A percentile compares a stretch with the other conserved stretches of the same genome.
Conservation (phyloP, 805 yeast genomes). For the Candida parachauliodes region DNA sequence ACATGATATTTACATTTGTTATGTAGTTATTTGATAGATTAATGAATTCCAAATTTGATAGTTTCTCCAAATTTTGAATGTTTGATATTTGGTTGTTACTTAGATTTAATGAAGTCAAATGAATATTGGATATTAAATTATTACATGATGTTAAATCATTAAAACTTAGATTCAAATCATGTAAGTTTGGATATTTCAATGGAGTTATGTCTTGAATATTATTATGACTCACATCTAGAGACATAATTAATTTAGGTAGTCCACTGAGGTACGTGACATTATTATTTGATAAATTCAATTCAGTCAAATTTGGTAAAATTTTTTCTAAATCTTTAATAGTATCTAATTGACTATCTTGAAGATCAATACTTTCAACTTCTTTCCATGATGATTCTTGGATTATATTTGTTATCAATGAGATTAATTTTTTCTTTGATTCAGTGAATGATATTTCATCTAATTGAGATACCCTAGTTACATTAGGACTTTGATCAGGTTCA, state of each 20-base stretch:
- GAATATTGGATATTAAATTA: slow-evolving; percentile 36
- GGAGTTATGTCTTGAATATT: slow-evolving; percentile 38
- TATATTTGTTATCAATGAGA: slow-evolving; percentile 41
- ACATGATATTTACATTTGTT: slow-evolving; percentile 29
- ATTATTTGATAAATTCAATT: slow-evolving; percentile 42
- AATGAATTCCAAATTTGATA: slow-evolving; percentile 38
- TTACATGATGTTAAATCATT: slow-evolving; percentile 36
- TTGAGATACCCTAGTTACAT: slow-evolving; percentile 41
- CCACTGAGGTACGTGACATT: slow-evolving; percentile 43
- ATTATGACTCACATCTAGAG: slow-evolving; percentile 38
- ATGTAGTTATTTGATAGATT: slow-evolving; percentile 42
- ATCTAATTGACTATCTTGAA: slow-evolving; percentile 31
- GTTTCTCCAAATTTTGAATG: slow-evolving; percentile 32
- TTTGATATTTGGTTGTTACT: slow-evolving; percentile 32
- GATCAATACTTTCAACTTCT: slow-evolving; percentile 30
- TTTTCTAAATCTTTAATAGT: slow-evolving; percentile 41
- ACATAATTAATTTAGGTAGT: slow-evolving; percentile 36
- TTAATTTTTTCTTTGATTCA: slow-evolving; percentile 41
- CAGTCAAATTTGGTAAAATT: slow-evolving; percentile 42
- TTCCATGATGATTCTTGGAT: slow-evolving; percentile 40
- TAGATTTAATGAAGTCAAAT: slow-evolving; percentile 39
- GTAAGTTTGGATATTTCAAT: slow-evolving; percentile 40
- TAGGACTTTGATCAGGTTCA: slow-evolving; percentile 12
- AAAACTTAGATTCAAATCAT: slow-evolving; percentile 35
- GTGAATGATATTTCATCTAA: slow-evolving; percentile 42